Evolutionary conservation across 1,284 basidiomycete species (phyloP), one percentile per base, ranked within the genome.

Genomic region (Microbotryum scabiosae): DNA sequence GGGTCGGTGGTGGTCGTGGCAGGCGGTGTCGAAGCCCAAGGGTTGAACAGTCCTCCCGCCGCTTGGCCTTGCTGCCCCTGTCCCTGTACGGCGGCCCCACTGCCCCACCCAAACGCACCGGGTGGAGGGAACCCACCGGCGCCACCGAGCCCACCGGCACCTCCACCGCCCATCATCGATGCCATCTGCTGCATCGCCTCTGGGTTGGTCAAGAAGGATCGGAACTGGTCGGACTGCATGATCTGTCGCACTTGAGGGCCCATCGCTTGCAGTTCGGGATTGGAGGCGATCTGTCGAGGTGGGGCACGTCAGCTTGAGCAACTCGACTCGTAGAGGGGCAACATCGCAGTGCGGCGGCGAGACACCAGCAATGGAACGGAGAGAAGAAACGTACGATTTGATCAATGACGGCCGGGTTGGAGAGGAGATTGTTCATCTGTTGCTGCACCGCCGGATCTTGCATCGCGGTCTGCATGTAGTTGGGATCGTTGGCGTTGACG

Each of bases 391-490:
- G 56, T 47, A 79, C 77, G 30, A 72, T 57, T 68, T 80, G 89
- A 64, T 96, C 92, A 54, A 96, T 77, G 56, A 96, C 78, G 23
- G 82, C 83, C 0, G 90, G 90, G 68, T 89, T 84, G 7, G 82
- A 82, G 81, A 92, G 84, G 75, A 88, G 80, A 3, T 76, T 71
- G 18, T 83, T 82, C 83, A 89, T 87, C 73, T 87, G 85, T 65
- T 85, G 81, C 49, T 89, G 73, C 66, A 90, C 87, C 65, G 86
- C 80, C 1, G 88, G 91, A 46, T 84, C 86, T 72, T 86, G 84
- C 80, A 93, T 82, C 84, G 94, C 85, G 49, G 79, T 79, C 72
- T 88, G 85, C 76, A 92, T 79, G 82, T 92, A 88, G 73, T 94
- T 93, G 1, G 90, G 90, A 59, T 68, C 64, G 69, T 86, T 87